Percentiles rank a stretch among this genome's conserved stretches.
Conservation (phyloP, 106 monocot species). For the Acorus calamus region DNA sequence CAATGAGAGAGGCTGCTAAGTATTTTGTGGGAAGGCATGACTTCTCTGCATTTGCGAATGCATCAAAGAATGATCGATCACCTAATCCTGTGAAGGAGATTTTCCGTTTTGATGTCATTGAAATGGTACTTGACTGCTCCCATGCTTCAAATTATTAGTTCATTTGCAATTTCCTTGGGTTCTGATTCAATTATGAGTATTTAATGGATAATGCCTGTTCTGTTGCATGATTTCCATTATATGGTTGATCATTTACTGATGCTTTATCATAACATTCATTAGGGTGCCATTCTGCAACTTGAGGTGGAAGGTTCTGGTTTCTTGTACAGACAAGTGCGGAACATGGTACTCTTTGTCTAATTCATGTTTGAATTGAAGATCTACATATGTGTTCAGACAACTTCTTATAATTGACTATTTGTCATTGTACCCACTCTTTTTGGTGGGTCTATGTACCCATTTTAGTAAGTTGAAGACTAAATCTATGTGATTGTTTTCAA, state of each 20-base stretch:
- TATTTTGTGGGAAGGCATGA: constrained; percentile 75
- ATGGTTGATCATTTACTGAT: background rate
- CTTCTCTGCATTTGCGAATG: constrained; percentile 79
- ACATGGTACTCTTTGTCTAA: constrained; percentile 49
- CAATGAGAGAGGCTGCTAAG: constrained; percentile 63
- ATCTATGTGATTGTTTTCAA: no score
- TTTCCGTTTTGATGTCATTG: constrained; percentile 53
- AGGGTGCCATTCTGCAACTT: constrained; percentile 57
- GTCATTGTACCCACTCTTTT: background rate
- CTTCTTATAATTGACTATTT: no score
- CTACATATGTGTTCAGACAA: no score
- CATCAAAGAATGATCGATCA: constrained; percentile 31
- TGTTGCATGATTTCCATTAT: background rate
- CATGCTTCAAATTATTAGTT: background rate
- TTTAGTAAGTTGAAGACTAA: background rate
- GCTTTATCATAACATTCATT: constrained; percentile 4
- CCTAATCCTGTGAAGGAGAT: constrained; percentile 52
- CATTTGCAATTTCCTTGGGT: no score
- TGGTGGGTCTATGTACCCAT: background rate
- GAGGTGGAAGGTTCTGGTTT: constrained; percentile 86
- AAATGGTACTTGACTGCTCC: constrained; percentile 38
- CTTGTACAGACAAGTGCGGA: constrained; percentile 75
- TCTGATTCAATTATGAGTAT: no score
- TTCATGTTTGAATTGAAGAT: no score
- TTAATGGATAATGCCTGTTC: no score